Evolutionary conservation across 2,329 filamentous ascomycete species (phyloP), one percentile per base, ranked within the genome.

Genomic region (Sporothrix schenckii): DNA sequence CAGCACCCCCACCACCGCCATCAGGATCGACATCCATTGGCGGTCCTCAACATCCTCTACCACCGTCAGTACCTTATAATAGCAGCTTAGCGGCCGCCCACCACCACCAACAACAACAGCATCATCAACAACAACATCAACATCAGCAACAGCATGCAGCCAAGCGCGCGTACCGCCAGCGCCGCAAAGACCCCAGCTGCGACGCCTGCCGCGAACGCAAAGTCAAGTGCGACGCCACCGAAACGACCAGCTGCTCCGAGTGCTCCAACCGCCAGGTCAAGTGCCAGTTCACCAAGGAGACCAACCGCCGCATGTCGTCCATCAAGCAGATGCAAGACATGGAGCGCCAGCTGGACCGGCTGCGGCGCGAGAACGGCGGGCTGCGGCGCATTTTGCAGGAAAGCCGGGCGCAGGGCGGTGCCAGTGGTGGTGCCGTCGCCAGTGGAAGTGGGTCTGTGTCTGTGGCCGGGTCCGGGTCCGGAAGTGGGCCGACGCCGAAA

Each of bases 291-390:
- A 99, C 95, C 66, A 99, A 99, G 81, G 95, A 99, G 81, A 99
- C 95, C 14, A 99, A 99, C 79, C 88, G 95, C 71, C 89, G 95
- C 73, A 99, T 99, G 95, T 98, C 95, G 21, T 98, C 94, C 1
- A 98, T 98, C 82, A 99, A 98, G 87, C 95, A 97, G 83, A 92
- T 98, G 14, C 95, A 98, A 80, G 95, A 99, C 79, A 85, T 99
- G 34, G 94, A 98, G 81, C 95, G 93, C 80, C 94, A 97, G 80
- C 88, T 97, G 76, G 87, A 91, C 61, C 87, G 90, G 68, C 86
- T 95, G 53, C 92, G 90, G 77, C 89, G 92, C 71, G 92, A 97
- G 79, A 94, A 97, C 76, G 86, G 84, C 70, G 90, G 89, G 72
- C 82, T 97, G 52, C 88, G 88, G 68, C 88, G 90, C 41, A 87